Percentiles rank a stretch among this genome's conserved stretches.
phyloP scores from a whole-genome alignment of 2,329 filamentous ascomycete species.

The Escovopsis sp. region DNA sequence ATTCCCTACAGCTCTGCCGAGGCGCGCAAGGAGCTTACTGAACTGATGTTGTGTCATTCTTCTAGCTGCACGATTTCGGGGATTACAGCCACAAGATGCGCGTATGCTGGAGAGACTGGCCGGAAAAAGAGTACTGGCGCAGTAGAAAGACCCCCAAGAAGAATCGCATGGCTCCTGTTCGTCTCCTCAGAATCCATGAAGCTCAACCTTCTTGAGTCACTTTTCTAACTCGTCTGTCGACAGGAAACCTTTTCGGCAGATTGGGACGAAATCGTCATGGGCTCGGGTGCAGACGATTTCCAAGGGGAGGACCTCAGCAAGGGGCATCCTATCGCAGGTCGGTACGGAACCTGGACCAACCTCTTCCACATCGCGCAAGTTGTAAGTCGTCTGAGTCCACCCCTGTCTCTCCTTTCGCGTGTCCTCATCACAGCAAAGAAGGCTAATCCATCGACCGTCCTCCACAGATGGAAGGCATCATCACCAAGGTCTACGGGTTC shows the following conservation, averaged over 20 bases:
- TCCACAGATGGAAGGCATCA: slow-evolving; percentile 14
- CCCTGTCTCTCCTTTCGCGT: neutral
- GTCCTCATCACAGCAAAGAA: neutral
- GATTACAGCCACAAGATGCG: slow-evolving; percentile 11
- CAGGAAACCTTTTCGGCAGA: slow-evolving; percentile 14
- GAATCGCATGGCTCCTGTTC: slow-evolving; percentile 12
- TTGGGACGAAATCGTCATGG: slow-evolving; percentile 10
- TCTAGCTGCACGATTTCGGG: slow-evolving; percentile 16
- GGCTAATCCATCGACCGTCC: neutral
- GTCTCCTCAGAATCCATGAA: neutral
- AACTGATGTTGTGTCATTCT: too few relatives aligned
- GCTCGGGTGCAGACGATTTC: slow-evolving; percentile 2
- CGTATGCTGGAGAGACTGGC: slow-evolving; percentile 5
- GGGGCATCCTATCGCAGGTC: slow-evolving; percentile 10
- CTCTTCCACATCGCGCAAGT: slow-evolving; percentile 14
- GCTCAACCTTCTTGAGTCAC: too few relatives aligned
- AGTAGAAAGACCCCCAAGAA: slow-evolving; percentile 9
- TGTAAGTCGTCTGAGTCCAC: slow-evolving; percentile 7
- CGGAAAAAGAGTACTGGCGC: slow-evolving; percentile 7
- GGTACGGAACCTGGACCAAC: slow-evolving; percentile 17
- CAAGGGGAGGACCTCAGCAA: slow-evolving; percentile 6
- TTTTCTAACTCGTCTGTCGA: neutral
- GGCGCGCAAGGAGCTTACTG: too few relatives aligned
- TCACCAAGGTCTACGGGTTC: slow-evolving; percentile 7
- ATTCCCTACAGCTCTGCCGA: too few relatives aligned